Conservation (phyloP, 2,329 filamentous ascomycete species). For the Tothia fuscella region DNA sequence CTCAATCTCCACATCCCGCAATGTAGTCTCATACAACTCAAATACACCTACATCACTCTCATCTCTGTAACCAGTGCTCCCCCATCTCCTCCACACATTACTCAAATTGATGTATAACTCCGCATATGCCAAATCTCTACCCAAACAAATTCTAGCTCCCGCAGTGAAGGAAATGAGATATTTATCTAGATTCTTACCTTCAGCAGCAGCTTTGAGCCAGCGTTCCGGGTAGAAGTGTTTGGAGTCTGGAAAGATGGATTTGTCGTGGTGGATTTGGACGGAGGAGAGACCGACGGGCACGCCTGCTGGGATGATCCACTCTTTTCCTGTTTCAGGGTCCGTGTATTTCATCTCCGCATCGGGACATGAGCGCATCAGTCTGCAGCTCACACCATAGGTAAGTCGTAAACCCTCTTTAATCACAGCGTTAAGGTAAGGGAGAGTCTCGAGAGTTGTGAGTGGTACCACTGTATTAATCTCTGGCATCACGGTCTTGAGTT, state of each 20-base stretch:
- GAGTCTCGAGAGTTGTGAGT: slow-evolving; percentile 7
- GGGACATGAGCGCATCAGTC: slow-evolving; percentile 16
- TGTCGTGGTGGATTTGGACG: slow-evolving; percentile 22
- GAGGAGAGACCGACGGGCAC: slow-evolving; percentile 12
- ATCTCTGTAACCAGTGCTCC: slow-evolving; percentile 3
- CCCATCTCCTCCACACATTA: slow-evolving; percentile 13
- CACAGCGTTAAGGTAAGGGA: slow-evolving; percentile 6
- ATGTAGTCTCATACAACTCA: slow-evolving; percentile 18
- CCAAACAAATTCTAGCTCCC: slow-evolving; percentile 53
- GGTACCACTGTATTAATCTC: background rate
- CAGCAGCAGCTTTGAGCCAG: slow-evolving; percentile 33
- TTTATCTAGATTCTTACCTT: slow-evolving; percentile 27
- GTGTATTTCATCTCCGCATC: slow-evolving; percentile 13
- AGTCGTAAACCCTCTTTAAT: slow-evolving; percentile 11
- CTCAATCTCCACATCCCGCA: slow-evolving; percentile 17
- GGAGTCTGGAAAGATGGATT: slow-evolving; percentile 11
- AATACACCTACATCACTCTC: slow-evolving; percentile 12
- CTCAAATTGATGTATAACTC: slow-evolving; percentile 24
- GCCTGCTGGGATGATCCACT: slow-evolving; percentile 10
- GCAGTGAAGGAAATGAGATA: slow-evolving; percentile 54
- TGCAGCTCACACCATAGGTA: slow-evolving; percentile 18
- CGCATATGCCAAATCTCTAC: slow-evolving; percentile 35
- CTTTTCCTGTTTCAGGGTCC: background rate
- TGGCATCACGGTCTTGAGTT: slow-evolving; percentile 4
- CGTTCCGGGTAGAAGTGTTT: slow-evolving; percentile 32